These are phyloP conservation scores for Esteya vermicola DNA, from an alignment of 2,329 filamentous ascomycete genomes.

Conservation along the genomic window DNA sequence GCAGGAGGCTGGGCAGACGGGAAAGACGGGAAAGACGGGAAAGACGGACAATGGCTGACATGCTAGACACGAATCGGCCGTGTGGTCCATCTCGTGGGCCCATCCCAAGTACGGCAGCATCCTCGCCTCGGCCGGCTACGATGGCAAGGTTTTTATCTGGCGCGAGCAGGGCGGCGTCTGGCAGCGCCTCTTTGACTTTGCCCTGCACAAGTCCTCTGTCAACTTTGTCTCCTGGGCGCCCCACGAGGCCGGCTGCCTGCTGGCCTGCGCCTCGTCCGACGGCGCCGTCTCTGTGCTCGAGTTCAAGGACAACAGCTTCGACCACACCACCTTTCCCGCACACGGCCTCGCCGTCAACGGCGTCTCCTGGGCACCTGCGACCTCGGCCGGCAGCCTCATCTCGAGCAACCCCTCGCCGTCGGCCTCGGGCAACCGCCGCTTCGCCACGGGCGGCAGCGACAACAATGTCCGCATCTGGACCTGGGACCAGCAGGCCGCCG, in stretches of 20 bases:
- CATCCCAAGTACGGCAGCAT: constrained; percentile 99
- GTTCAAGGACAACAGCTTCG: constrained; percentile 80
- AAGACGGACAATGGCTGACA: not conserved
- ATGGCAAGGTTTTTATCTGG: constrained; percentile 98
- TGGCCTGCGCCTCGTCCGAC: constrained; percentile 88
- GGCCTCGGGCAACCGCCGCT: constrained; percentile 55
- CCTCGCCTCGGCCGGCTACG: constrained; percentile 86
- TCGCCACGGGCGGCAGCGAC: constrained; percentile 67
- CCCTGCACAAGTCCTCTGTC: constrained; percentile 86
- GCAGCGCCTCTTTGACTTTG: constrained; percentile 86
- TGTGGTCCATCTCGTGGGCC: constrained; percentile 97
- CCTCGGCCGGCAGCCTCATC: constrained; percentile 70
- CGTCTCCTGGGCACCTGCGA: constrained; percentile 86
- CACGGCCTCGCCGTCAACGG: constrained; percentile 92
- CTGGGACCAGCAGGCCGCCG: constrained; percentile 43
- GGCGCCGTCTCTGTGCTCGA: constrained; percentile 89
- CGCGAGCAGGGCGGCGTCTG: constrained; percentile 67
- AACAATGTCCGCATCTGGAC: constrained; percentile 69
- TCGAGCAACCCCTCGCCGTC: constrained; percentile 49
- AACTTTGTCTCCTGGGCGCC: constrained; percentile 98
- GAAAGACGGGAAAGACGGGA: not conserved
- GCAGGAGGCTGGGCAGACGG: not conserved
- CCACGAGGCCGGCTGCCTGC: constrained; percentile 84
- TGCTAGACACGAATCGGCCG: constrained; percentile 79
- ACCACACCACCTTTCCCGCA: constrained; percentile 76